Evolutionary conservation across 163 green algal genomes (phyloP).

Genomic region (Scenedesmus sp.): DNA sequence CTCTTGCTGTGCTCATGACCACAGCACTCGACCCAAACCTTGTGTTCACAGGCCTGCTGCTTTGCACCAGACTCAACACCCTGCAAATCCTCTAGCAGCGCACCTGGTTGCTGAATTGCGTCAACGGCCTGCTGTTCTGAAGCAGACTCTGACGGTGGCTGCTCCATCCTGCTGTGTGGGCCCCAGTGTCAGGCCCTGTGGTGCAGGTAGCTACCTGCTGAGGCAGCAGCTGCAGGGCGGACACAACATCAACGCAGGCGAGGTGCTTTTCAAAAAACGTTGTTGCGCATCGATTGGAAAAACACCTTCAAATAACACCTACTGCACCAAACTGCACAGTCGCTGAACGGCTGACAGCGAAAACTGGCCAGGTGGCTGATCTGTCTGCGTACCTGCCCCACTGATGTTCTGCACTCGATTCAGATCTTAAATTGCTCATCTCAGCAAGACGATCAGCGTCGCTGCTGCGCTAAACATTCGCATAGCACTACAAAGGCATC

Average conservation of each 20-base stretch:
- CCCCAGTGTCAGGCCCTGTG: neutral
- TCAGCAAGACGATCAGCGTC: neutral
- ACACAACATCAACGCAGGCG: neutral
- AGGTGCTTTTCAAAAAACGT: neutral
- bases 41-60: neutral
- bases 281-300: too few relatives aligned
- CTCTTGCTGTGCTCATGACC: too few relatives aligned
- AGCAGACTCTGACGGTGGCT: neutral
- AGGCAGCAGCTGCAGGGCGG: neutral
- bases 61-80: neutral
- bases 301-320: neutral
- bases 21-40: neutral
- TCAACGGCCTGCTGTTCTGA: neutral
- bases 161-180: neutral
- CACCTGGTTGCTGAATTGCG: neutral
- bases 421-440: neutral
- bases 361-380: neutral
- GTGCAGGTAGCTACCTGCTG: neutral
- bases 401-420: neutral
- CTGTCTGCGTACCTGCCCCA: neutral
- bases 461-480: neutral
- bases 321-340: neutral
- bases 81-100: neutral
- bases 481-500: neutral
- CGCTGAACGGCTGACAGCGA: neutral